Percentiles rank a stretch among this genome's conserved stretches.
phyloP scores from a whole-genome alignment of 129 eudicot genomes.

The Daucus carota region DH1_v3.0 NC_030381.2:2971501-2972000 shows the following conservation, averaged over 20 bases:
- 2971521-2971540: neutral
- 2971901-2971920: conserved; percentile 97
- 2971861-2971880: conserved; percentile 92
- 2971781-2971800: neutral
- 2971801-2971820: conserved; percentile 11
- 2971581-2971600: neutral
- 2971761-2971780: neutral
- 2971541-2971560: neutral
- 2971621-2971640: neutral
- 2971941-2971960: conserved; percentile 84
- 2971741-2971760: neutral
- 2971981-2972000: conserved; percentile 26
- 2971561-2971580: neutral
- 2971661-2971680: neutral
- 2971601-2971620: too few relatives aligned
- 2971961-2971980: conserved; percentile 53
- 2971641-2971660: neutral
- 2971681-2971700: neutral
- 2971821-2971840: conserved; percentile 50
- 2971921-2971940: conserved; percentile 95
- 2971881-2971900: conserved; percentile 83
- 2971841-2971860: conserved; percentile 75
- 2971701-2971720: neutral
- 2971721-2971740: neutral
- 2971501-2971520: neutral